A percentile compares a stretch with the other conserved stretches of the same genome.
These are phyloP conservation scores for Licmophora abbreviata DNA, from an alignment of 108 stramenopile genomes.

Conservation along the genomic window DNA sequence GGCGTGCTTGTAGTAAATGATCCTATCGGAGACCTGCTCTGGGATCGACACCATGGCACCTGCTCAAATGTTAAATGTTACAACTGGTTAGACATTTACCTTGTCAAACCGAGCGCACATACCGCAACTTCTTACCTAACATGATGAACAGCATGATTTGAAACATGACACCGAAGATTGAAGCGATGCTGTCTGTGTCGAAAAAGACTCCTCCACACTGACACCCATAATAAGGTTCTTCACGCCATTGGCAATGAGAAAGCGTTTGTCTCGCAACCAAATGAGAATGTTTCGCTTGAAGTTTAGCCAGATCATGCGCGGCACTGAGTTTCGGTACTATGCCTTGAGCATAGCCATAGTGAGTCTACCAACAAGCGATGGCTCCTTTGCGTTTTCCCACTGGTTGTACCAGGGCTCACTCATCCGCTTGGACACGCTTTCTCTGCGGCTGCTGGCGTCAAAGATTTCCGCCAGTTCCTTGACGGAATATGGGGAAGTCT, in stretches of 20 bases:
- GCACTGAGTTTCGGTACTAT: slow-evolving; percentile 42
- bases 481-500: not conserved
- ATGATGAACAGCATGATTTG: slow-evolving; percentile 63
- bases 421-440: no score
- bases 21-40: slow-evolving; percentile 53
- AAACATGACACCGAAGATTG: slow-evolving; percentile 45
- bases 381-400: not conserved
- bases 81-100: not conserved
- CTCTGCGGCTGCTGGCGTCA: not conserved
- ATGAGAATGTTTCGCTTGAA: slow-evolving; percentile 39
- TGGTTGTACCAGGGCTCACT: no score
- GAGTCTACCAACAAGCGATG: not conserved
- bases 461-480: not conserved
- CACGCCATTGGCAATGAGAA: slow-evolving; percentile 36
- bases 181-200: slow-evolving; percentile 38
- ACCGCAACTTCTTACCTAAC: slow-evolving; percentile 13
- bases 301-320: slow-evolving; percentile 27
- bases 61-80: slow-evolving; percentile 1
- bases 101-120: not conserved
- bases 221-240: slow-evolving; percentile 47
- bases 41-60: slow-evolving; percentile 67
- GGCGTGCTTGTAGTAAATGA: slow-evolving; percentile 83
- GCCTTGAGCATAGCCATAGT: not conserved
- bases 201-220: slow-evolving; percentile 62
- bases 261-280: slow-evolving; percentile 53